These are phyloP conservation scores for Amniculicola lignicola DNA, from an alignment of 495 filamentous ascomycete genomes.

Conservation along the genomic window DNA sequence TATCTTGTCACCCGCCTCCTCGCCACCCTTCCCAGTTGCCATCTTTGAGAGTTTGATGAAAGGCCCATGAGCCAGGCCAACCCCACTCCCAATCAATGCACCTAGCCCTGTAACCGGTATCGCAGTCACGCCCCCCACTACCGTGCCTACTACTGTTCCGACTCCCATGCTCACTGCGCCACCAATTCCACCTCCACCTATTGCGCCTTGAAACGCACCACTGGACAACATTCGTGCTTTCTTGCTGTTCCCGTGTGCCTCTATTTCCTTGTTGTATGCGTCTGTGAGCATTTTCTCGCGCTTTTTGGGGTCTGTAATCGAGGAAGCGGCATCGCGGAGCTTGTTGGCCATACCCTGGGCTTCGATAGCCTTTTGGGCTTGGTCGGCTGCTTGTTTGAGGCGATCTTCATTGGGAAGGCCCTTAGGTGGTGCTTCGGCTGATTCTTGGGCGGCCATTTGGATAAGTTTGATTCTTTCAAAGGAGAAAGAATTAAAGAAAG, in stretches of 20 bases:
- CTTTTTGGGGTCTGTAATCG: slow-evolving; percentile 24
- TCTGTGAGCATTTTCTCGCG: slow-evolving; percentile 21
- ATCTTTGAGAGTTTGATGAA: slow-evolving; percentile 17
- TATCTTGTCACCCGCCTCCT: background rate
- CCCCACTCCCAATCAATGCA: slow-evolving; percentile 17
- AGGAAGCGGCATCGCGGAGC: slow-evolving; percentile 5
- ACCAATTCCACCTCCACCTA: slow-evolving; percentile 24
- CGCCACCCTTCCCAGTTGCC: background rate
- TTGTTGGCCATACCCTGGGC: slow-evolving; percentile 10
- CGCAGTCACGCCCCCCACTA: slow-evolving; percentile 18
- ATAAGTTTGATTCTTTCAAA: no score
- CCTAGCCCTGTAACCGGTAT: slow-evolving; percentile 23
- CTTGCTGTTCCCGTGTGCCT: slow-evolving; percentile 26
- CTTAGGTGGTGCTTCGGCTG: no score
- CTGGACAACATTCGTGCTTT: slow-evolving; percentile 27
- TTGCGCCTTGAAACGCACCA: slow-evolving; percentile 22
- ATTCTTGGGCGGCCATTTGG: no score
- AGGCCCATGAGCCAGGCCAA: slow-evolving; percentile 22
- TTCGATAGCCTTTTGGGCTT: slow-evolving; percentile 17
- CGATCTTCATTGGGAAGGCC: slow-evolving; percentile 13
- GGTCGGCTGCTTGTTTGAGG: slow-evolving; percentile 18
- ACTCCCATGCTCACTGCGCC: slow-evolving; percentile 15
- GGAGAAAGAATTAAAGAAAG: no score
- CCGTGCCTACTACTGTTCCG: slow-evolving; percentile 23
- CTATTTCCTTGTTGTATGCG: slow-evolving; percentile 21